A percentile compares a stretch with the other conserved stretches of the same genome.
phyloP scores from a whole-genome alignment of 2,329 filamentous ascomycete genomes.

The Phyllosticta citrichinensis region DNA sequence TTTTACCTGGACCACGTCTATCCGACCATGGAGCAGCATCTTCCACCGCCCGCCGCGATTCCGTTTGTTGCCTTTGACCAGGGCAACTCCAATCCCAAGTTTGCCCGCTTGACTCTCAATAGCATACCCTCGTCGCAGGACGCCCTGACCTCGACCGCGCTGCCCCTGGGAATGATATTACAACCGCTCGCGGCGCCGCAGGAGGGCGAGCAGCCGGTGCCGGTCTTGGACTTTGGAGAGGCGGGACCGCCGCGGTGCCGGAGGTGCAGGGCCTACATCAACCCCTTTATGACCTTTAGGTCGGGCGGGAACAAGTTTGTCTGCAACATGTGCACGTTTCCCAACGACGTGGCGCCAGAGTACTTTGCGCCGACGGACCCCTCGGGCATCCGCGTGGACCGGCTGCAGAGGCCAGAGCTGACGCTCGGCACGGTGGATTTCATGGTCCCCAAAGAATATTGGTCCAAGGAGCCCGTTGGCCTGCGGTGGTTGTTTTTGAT shows the following conservation, averaged over 20 bases:
- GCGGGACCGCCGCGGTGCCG: slow-evolving; percentile 81
- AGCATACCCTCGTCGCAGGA: slow-evolving; percentile 81
- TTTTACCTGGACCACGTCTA: slow-evolving; percentile 84
- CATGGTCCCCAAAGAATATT: slow-evolving; percentile 95
- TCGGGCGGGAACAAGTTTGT: slow-evolving; percentile 92
- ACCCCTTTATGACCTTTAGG: slow-evolving; percentile 97
- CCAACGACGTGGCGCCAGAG: slow-evolving; percentile 84
- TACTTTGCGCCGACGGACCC: slow-evolving; percentile 91
- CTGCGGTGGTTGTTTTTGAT: slow-evolving; percentile 84
- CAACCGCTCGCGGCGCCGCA: slow-evolving; percentile 80
- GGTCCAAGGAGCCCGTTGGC: slow-evolving; percentile 86
- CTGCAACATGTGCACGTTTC: slow-evolving; percentile 96
- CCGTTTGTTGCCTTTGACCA: slow-evolving; percentile 94
- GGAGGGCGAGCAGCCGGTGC: slow-evolving; percentile 75
- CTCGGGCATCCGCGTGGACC: slow-evolving; percentile 76
- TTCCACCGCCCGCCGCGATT: slow-evolving; percentile 77
- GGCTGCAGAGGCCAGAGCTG: slow-evolving; percentile 80
- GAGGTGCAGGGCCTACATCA: slow-evolving; percentile 92
- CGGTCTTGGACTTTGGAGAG: slow-evolving; percentile 91
- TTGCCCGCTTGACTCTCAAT: slow-evolving; percentile 82
- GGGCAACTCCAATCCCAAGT: slow-evolving; percentile 92
- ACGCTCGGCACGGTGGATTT: slow-evolving; percentile 91
- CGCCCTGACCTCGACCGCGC: slow-evolving; percentile 64
- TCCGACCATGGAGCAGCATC: slow-evolving; percentile 87
- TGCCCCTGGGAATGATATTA: slow-evolving; percentile 78